Base-by-base conservation (phyloP, 768 basidiomycete species). In the Boletus rex-veris region DNA sequence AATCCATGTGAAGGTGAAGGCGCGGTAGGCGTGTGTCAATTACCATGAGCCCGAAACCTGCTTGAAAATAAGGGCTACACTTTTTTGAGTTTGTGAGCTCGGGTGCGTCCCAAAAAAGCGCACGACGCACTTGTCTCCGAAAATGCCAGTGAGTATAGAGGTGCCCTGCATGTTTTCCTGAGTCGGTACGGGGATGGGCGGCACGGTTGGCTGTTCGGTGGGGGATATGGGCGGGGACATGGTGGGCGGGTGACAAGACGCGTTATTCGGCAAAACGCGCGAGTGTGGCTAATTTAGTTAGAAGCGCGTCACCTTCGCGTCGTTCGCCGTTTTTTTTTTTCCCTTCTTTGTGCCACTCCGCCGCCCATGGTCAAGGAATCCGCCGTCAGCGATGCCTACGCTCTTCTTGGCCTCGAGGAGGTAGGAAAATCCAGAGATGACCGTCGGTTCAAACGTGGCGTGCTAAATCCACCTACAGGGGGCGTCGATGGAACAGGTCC, bases 11-110 rank as follows among this genome's bases (percentile, higher is more conserved):
- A 61, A 52, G 12, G 41, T 18, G 21, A 10, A 33, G 30, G 21
- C 1, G 42, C 15, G 26, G 18, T 16, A 38, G 56, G 43, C 15
- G 31, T 18, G 43, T 31, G 28, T 33, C 15, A 19, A 73, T 53
- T 60, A 95, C 96, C 94, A 98, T 95, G 36, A 99, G 81, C 35
- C 96, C 97, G 64, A 98, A 98, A 26, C 97, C 96, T 45, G 96
- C 97, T 68, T 96, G 92, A 68, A 99, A 98, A 75, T 93, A 95
- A 36, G 93, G 96, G 68, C 97, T 99, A 63, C 65, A 63, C 73
- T 80, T 80, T 45, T 66, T 73, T 57, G 51, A 5, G 56, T 42
- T 54, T n/a, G 59, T 70, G 52, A 58, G 52, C 21, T 48, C 33
- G 37, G 42, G 47, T 26, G 48, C 37, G 50, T 30, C 40, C 49